These are phyloP conservation scores for Dothistroma pini DNA, from an alignment of 2,329 filamentous ascomycete genomes.

Conservation along the genomic window DNA sequence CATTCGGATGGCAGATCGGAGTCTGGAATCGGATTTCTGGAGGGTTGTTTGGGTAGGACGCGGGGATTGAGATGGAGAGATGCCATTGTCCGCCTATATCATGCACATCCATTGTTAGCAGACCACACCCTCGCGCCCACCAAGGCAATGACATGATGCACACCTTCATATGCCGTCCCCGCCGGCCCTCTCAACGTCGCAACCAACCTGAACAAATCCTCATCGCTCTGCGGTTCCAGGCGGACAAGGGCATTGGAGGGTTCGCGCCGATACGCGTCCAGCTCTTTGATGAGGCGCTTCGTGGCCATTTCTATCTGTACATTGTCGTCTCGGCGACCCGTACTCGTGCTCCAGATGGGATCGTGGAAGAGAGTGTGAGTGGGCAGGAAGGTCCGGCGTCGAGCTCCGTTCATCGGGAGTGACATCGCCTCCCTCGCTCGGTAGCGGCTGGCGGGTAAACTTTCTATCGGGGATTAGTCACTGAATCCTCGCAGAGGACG, in stretches of 20 bases:
- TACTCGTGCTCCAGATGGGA: slow-evolving; percentile 6
- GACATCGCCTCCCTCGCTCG: background rate
- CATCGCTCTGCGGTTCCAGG: slow-evolving; percentile 55
- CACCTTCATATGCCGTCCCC: slow-evolving; percentile 60
- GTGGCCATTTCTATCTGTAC: slow-evolving; percentile 34
- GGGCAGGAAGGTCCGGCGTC: slow-evolving; percentile 1
- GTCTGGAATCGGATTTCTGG: slow-evolving; percentile 80
- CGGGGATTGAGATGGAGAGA: slow-evolving; percentile 70
- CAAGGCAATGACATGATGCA: background rate
- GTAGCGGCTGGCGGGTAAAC: background rate
- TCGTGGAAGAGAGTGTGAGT: slow-evolving; percentile 9
- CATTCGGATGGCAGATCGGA: slow-evolving; percentile 80
- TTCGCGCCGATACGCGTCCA: slow-evolving; percentile 54
- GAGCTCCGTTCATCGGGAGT: background rate
- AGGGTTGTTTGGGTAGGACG: slow-evolving; percentile 72
- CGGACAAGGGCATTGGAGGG: slow-evolving; percentile 56
- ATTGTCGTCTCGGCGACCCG: background rate
- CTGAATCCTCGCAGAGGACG: background rate
- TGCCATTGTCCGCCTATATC: slow-evolving; percentile 71
- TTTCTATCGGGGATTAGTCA: background rate
- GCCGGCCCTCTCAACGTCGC: slow-evolving; percentile 58
- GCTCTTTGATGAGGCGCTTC: slow-evolving; percentile 60
- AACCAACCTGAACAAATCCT: slow-evolving; percentile 57
- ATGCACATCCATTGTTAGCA: background rate
- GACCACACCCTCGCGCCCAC: background rate